These are phyloP conservation scores for Sporisorium iseilematis-ciliati DNA, from an alignment of 1,284 basidiomycete genomes.

Conservation along the genomic window DNA sequence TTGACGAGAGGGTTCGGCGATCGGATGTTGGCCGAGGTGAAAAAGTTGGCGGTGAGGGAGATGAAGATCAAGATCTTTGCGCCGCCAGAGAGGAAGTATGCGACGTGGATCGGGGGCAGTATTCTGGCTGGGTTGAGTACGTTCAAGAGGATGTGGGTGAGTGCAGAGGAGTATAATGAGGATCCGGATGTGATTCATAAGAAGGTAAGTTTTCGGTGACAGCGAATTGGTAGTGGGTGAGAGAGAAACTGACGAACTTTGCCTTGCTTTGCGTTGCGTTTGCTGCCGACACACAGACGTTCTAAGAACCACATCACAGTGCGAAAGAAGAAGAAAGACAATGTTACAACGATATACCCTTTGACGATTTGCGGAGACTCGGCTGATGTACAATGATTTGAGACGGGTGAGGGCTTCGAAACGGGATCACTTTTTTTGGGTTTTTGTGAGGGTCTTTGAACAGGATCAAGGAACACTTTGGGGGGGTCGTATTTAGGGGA, in stretches of 20 bases:
- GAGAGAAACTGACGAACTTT: neutral
- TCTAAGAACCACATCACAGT: conserved; percentile 6
- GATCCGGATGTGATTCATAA: conserved; percentile 98
- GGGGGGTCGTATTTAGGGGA: too few relatives aligned
- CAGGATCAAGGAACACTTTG: too few relatives aligned
- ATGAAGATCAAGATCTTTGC: conserved; percentile 99
- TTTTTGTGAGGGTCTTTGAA: too few relatives aligned
- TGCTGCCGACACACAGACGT: conserved; percentile 10
- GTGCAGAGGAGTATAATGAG: conserved; percentile 98
- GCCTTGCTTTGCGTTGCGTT: too few relatives aligned
- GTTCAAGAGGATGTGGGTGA: conserved; percentile 89
- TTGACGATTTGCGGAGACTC: neutral
- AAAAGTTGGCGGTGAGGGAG: conserved; percentile 95
- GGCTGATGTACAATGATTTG: neutral
- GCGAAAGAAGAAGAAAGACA: neutral
- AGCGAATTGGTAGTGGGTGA: neutral
- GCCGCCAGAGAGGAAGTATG: conserved; percentile 99
- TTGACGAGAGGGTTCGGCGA: conserved; percentile 81
- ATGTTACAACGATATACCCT: conserved; percentile 7
- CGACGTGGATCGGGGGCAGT: conserved; percentile 95
- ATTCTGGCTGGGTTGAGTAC: conserved; percentile 89
- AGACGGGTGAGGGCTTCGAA: neutral
- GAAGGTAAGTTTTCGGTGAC: conserved; percentile 28
- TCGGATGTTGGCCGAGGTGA: conserved; percentile 92
- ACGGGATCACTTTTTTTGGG: too few relatives aligned